Base-by-base conservation (phyloP, 495 filamentous ascomycete species). In the Filosporella fistucella region DNA sequence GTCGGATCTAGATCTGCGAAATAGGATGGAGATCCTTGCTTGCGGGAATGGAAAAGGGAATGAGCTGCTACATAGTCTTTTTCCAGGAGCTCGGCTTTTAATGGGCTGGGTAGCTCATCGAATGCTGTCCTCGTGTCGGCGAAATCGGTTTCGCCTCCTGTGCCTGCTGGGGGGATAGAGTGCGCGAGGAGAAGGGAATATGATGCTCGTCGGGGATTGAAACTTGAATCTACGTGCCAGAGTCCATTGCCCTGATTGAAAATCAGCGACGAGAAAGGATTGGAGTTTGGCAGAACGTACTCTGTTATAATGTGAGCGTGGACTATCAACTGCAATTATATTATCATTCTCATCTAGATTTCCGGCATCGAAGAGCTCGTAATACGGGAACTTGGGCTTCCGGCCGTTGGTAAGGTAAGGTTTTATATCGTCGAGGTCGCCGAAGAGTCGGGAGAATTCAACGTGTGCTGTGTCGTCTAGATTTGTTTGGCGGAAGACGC, bases 201-300 rank as follows among this genome's bases (percentile, higher is more conserved):
- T 11, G 60, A 64, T 1, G 78, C 75, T 21, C 80, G 71, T 0
- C 76, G 74, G 8, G 78, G 78, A 56, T 84, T 82, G 60, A 80
- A 84, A 12, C 67, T 68, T 14, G 70, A 74, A 57, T 82, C 80
- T 4, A 70, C 70, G 53, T 84, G 80, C 59, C 75, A 84, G n/a
- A 82, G 63, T 7, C 60, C 63, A 52, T 84, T 84, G 29, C 77
- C 76, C 42, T 71, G 50, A 8, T 17, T 20, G 1, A 26, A 30
- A 22, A 12, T 39, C 10, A n/a, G 16, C 20, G 34, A n/a, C 1
- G 21, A 39, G 34, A n/a, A 4, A 23, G 41, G n/a, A n/a, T n/a
- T n/a, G 2, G 5, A 25, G 21, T n/a, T n/a, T n/a, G 22, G 18
- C 7, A 23, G 18, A 14, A 21, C 12, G 3, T n/a, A 45, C 42